A percentile compares a stretch with the other conserved stretches of the same genome.
These are phyloP conservation scores for Sinapis alba DNA, from an alignment of 441 rosid species.

Conservation along the genomic window DNA sequence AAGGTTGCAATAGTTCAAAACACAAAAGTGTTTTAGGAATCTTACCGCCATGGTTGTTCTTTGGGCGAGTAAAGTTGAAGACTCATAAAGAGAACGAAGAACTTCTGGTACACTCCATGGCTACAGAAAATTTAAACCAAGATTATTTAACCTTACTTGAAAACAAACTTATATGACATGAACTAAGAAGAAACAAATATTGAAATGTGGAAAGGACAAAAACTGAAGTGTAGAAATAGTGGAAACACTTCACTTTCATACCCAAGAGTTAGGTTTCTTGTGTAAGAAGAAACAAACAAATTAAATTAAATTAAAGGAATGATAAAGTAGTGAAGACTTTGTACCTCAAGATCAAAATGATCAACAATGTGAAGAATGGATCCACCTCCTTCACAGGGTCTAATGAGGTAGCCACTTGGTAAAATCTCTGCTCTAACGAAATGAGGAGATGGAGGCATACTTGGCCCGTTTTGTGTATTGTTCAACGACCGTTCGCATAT, in stretches of 20 bases:
- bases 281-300: conserved; percentile 14
- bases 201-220: neutral
- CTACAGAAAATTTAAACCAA: conserved; percentile 35
- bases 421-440: conserved; percentile 68
- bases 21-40: neutral
- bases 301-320: conserved; percentile 3
- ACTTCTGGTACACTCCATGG: conserved; percentile 83
- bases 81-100: conserved; percentile 70
- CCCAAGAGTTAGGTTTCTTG: conserved; percentile 22
- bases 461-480: conserved; percentile 72
- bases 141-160: too few species aligned
- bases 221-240: neutral
- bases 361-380: conserved; percentile 72
- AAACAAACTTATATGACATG: neutral
- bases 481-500: conserved; percentile 70
- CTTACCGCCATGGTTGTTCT: conserved; percentile 75
- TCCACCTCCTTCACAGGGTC: conserved; percentile 83
- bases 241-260: conserved; percentile 10
- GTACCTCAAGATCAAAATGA: conserved; percentile 70
- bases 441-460: conserved; percentile 71
- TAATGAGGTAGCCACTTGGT: conserved; percentile 70
- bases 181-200: neutral
- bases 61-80: conserved; percentile 71
- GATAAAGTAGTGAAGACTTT: neutral
- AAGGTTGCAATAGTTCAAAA: neutral